A percentile compares a stretch with the other conserved stretches of the same genome.
Conservation (phyloP, 2,329 filamentous ascomycete genomes). For the Chaetomiaceae sp. region DNA sequence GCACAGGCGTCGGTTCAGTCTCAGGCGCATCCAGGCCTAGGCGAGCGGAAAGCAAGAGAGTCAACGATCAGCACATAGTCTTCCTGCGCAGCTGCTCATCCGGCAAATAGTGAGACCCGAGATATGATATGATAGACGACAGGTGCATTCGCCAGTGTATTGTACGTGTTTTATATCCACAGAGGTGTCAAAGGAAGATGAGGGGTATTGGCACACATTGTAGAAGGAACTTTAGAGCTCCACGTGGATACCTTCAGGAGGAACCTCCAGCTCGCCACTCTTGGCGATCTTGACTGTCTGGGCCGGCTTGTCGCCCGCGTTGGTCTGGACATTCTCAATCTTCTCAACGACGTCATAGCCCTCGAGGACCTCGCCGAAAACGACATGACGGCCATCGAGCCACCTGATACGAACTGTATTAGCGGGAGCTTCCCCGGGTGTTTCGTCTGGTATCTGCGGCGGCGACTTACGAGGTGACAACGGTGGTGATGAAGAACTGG, state of each 20-base stretch:
- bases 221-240: conserved; percentile 60
- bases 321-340: conserved; percentile 69
- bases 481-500: conserved; percentile 89
- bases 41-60: conserved; percentile 27
- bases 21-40: conserved; percentile 28
- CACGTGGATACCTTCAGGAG: conserved; percentile 87
- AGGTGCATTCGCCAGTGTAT: not conserved
- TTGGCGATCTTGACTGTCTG: conserved; percentile 71
- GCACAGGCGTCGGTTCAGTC: conserved; percentile 36
- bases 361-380: conserved; percentile 85
- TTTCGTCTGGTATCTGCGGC: not conserved
- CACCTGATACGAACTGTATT: conserved; percentile 45
- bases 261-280: conserved; percentile 78
- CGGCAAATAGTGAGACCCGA: not conserved
- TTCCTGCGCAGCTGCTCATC: conserved; percentile 1
- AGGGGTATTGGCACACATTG: conserved; percentile 18
- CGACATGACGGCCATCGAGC: conserved; percentile 80
- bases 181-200: conserved; percentile 1
- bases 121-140: conserved; percentile 5
- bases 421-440: not conserved
- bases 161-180: conserved; percentile 2
- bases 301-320: conserved; percentile 61
- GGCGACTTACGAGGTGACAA: conserved; percentile 62
- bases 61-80: conserved; percentile 32
- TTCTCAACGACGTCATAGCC: conserved; percentile 75